These are phyloP conservation scores for Candida peoriensis DNA, from an alignment of 805 yeast genomes.

Conservation along the genomic window DNA sequence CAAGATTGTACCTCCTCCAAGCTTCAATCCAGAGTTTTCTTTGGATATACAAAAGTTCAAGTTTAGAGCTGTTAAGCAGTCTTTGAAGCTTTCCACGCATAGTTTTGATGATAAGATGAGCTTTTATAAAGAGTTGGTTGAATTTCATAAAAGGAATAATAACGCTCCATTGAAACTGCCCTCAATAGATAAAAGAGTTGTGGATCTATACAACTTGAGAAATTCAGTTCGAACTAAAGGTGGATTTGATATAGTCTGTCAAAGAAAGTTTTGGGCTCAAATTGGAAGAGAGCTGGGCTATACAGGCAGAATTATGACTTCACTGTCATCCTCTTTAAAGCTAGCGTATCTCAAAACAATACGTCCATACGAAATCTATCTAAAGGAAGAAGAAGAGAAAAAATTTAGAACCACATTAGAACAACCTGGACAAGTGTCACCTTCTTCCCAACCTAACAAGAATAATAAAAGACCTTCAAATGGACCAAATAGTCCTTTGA, in stretches of 20 bases:
- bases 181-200: constrained; percentile 56
- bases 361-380: constrained; percentile 24
- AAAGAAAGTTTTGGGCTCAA: constrained; percentile 74
- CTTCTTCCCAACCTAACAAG: no score
- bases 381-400: neutral
- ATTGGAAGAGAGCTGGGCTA: constrained; percentile 78
- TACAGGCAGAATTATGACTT: constrained; percentile 65
- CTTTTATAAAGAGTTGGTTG: constrained; percentile 43
- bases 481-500: constrained; percentile 1
- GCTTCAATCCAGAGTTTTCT: constrained; percentile 29
- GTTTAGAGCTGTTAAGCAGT: constrained; percentile 47
- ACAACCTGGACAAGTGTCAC: no score
- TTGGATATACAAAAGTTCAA: constrained; percentile 43
- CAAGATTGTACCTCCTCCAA: constrained; percentile 52
- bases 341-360: constrained; percentile 49
- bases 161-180: constrained; percentile 47
- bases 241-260: constrained; percentile 60
- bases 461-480: constrained; percentile 10
- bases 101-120: constrained; percentile 39
- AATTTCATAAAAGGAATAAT: constrained; percentile 31
- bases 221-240: constrained; percentile 59
- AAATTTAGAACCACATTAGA: constrained; percentile 1
- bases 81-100: constrained; percentile 35
- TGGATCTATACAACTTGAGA: constrained; percentile 59
- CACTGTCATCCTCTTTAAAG: constrained; percentile 62